These are phyloP conservation scores for Cladosporium sp. DNA, from an alignment of 2,329 filamentous ascomycete species.

Conservation along the genomic window DNA sequence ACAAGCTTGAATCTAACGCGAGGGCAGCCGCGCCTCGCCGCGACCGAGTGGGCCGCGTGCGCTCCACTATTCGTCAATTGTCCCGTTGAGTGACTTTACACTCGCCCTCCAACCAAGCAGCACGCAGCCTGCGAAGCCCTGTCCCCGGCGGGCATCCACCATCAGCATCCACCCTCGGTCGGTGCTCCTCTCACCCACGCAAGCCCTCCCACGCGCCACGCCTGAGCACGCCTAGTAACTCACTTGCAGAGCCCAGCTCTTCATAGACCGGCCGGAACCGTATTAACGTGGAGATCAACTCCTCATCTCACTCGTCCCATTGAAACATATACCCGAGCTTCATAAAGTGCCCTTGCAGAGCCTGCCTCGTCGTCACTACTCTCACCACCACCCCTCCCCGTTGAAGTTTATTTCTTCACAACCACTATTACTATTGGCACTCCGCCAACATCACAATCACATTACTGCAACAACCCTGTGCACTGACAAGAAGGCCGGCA, in stretches of 20 bases:
- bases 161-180: not conserved
- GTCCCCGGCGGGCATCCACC: constrained; percentile 7
- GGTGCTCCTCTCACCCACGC: not conserved
- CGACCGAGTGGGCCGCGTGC: not conserved
- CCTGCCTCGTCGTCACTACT: not conserved
- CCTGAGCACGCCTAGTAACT: not conserved
- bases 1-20: constrained; percentile 11
- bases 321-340: constrained; percentile 6
- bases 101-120: not conserved
- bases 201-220: not conserved
- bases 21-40: constrained; percentile 9
- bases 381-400: not conserved
- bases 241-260: constrained; percentile 12
- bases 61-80: constrained; percentile 5
- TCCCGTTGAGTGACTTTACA: not conserved
- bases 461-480: not conserved
- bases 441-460: not conserved
- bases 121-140: not conserved
- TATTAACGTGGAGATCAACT: constrained; percentile 8
- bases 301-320: not conserved
- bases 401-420: constrained; percentile 4
- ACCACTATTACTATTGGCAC: not conserved
- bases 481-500: constrained; percentile 10
- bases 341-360: constrained; percentile 10
- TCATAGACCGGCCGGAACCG: not conserved